Evolutionary conservation across 129 eudicot species (phyloP).

Genomic region (Glebionis coronaria): DNA sequence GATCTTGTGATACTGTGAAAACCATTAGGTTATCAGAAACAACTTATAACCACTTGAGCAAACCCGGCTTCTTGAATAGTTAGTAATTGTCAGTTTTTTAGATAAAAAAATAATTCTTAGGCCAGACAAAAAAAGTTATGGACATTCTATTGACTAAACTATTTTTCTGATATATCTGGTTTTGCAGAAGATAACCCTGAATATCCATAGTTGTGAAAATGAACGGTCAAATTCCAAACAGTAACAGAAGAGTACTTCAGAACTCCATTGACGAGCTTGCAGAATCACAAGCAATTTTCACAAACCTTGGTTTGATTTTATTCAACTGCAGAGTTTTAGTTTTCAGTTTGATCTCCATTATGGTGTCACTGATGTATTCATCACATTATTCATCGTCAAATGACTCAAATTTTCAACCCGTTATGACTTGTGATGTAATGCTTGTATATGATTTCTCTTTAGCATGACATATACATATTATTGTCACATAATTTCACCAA

Average conservation of each 20-base stretch:
- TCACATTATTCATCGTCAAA: background rate
- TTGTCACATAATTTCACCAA: too few species aligned
- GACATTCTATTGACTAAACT: slow-evolving; percentile 8
- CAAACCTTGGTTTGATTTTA: slow-evolving; percentile 7
- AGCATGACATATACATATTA: too few species aligned
- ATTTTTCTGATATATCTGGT: background rate
- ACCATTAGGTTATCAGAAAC: too few species aligned
- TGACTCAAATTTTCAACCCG: too few species aligned
- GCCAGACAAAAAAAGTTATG: background rate
- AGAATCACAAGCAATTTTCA: slow-evolving; percentile 7
- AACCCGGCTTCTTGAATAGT: background rate
- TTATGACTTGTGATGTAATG: background rate
- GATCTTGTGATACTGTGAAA: too few species aligned
- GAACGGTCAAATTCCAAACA: background rate
- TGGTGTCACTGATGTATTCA: slow-evolving; percentile 5
- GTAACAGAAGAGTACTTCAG: background rate
- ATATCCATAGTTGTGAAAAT: slow-evolving; percentile 17
- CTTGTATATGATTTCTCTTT: too few species aligned
- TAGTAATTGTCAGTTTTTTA: background rate
- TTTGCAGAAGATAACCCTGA: slow-evolving; percentile 32
- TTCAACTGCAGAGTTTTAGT: slow-evolving; percentile 11
- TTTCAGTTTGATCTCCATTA: slow-evolving; percentile 14
- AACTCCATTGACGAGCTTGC: slow-evolving; percentile 11
- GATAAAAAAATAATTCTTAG: background rate
- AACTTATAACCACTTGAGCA: background rate